Conservation (phyloP, 495 filamentous ascomycete species). For the Beverwykella pulmonaria region DNA sequence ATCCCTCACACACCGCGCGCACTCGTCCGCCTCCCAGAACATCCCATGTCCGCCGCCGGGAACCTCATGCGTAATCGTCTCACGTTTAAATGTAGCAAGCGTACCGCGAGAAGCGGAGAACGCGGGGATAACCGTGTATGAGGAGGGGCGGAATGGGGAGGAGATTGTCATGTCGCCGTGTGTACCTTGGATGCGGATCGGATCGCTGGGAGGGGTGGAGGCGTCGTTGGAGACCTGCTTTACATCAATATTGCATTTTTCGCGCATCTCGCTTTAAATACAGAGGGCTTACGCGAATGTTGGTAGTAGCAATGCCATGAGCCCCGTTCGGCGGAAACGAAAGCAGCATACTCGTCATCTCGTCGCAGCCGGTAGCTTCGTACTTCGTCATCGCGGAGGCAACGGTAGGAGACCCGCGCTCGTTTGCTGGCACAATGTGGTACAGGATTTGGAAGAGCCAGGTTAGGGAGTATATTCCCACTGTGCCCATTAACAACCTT, state of each 20-base stretch:
- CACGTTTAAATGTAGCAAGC: slow-evolving; percentile 45
- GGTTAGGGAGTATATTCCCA: slow-evolving; percentile 87
- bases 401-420: slow-evolving; percentile 59
- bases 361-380: slow-evolving; percentile 77
- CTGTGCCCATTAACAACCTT: slow-evolving; percentile 39
- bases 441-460: slow-evolving; percentile 95
- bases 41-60: slow-evolving; percentile 70
- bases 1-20: slow-evolving; percentile 78
- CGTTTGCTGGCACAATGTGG: slow-evolving; percentile 60
- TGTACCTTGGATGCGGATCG: slow-evolving; percentile 81
- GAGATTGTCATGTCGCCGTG: slow-evolving; percentile 85
- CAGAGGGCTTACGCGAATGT: slow-evolving; percentile 59
- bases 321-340: slow-evolving; percentile 66
- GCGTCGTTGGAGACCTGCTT: slow-evolving; percentile 48
- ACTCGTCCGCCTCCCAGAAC: slow-evolving; percentile 96
- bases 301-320: slow-evolving; percentile 78
- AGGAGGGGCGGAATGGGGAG: slow-evolving; percentile 69
- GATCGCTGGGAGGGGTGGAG: slow-evolving; percentile 54
- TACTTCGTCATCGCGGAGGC: slow-evolving; percentile 73
- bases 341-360: slow-evolving; percentile 76
- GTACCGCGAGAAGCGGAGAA: slow-evolving; percentile 50
- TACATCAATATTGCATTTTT: too few species aligned
- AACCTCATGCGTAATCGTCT: slow-evolving; percentile 50
- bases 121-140: slow-evolving; percentile 53
- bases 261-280: too few species aligned